Base-by-base conservation (phyloP, 2,329 filamentous ascomycete genomes). In the Bertia moriformis region DNA sequence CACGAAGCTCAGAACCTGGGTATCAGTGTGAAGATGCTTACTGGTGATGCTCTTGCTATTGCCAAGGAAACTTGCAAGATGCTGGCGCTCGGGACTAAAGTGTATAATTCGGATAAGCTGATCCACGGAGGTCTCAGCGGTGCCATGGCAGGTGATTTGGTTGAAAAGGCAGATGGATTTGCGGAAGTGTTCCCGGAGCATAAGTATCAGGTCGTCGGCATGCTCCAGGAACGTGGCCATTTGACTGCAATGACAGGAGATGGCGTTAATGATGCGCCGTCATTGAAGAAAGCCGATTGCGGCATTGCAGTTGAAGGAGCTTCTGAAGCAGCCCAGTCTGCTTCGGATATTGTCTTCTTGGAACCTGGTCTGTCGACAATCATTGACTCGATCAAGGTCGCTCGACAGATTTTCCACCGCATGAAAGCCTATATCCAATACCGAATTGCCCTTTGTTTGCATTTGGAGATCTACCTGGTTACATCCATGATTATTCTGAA, bases 41-140 rank as follows among this genome's bases (percentile, higher is more conserved):
- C 80, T 63, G 80, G 80, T 71, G 80, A 85, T 55, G 80, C 80
- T 46, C 81, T 84, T 50, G 79, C 80, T 50, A 85, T 85, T 48
- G 80, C 80, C 43, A 84, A 84, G 66, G 80, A 85, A 63, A 85
- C 80, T 48, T 85, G 80, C 72, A 83, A 83, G 66, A 84, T 84
- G 76, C 69, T 85, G 56, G 78, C 79, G 48, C 73, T 85, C 43
- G 78, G 78, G 50, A 84, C 80, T 56, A 84, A 84, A 68, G 80
- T 86, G 48, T 85, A 85, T 68, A 83, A 84, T 66, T 84, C 80
- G 43, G 75, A 81, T 55, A 79, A 78, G 62, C 71, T 86, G 47
- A 83, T 84, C 50, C 76, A 83, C 61, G 78, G 79, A 61, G 80
- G 80, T 66, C 71, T 85, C 44, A 71, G 75, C 43, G 80, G 80